A percentile compares a stretch with the other conserved stretches of the same genome.
phyloP scores from a whole-genome alignment of 2,329 filamentous ascomycete genomes.

The Exophiala lecanii-corni region DNA sequence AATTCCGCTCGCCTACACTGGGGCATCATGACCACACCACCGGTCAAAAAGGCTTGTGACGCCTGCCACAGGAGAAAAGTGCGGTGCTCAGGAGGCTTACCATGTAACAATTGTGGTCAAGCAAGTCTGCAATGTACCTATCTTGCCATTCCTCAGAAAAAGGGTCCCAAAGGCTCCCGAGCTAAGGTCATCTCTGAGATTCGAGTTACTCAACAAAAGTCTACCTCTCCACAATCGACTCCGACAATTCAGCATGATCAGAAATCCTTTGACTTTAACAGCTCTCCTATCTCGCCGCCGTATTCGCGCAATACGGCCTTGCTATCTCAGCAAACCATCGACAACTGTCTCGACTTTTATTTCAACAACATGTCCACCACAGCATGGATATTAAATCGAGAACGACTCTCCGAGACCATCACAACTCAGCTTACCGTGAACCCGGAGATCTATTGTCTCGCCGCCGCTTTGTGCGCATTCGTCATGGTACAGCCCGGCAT shows the following conservation, averaged over 20 bases:
- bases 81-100: conserved; percentile 36
- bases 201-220: conserved; percentile 63
- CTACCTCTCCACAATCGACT: conserved; percentile 53
- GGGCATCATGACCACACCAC: conserved; percentile 16
- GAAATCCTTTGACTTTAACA: conserved; percentile 50
- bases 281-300: conserved; percentile 44
- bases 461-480: conserved; percentile 39
- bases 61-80: conserved; percentile 30
- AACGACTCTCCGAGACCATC: conserved; percentile 34
- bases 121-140: conserved; percentile 67
- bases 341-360: conserved; percentile 64
- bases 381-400: conserved; percentile 39
- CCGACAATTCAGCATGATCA: conserved; percentile 3
- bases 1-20: too few species aligned
- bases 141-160: conserved; percentile 70
- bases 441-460: conserved; percentile 43
- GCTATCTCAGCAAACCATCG: conserved; percentile 59
- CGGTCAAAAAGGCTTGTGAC: conserved; percentile 29
- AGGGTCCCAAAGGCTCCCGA: conserved; percentile 68
- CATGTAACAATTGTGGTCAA: conserved; percentile 66
- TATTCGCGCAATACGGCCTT: conserved; percentile 57
- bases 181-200: conserved; percentile 73
- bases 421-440: conserved; percentile 30
- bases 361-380: conserved; percentile 54
- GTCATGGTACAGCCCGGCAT: conserved; percentile 42